These are phyloP conservation scores for Neofusicoccum laricinum DNA, from an alignment of 2,329 filamentous ascomycete genomes.

Conservation along the genomic window DNA sequence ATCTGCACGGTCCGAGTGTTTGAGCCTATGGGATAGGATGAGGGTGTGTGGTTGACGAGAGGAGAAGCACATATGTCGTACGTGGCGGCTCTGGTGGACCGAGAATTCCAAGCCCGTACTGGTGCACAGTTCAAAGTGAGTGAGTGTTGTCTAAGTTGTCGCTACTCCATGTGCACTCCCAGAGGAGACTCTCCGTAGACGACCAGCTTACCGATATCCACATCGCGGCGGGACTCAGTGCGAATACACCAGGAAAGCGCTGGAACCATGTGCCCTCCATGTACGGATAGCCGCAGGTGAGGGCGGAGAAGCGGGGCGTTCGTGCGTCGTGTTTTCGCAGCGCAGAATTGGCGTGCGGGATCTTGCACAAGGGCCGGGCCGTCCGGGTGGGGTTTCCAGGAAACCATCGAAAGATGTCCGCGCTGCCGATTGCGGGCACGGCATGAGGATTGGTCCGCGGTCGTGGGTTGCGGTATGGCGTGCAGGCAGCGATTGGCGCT, in stretches of 20 bases:
- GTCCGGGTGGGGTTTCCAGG: not conserved
- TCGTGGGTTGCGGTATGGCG: not conserved
- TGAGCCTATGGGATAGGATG: not conserved
- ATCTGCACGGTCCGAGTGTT: not conserved
- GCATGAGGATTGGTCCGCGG: not conserved
- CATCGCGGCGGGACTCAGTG: no score
- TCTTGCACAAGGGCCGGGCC: constrained; percentile 10
- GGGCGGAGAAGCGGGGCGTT: not conserved
- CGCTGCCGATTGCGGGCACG: not conserved
- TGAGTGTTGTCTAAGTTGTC: no score
- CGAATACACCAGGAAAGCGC: no score
- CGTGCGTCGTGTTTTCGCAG: not conserved
- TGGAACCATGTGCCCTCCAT: not conserved
- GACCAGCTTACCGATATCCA: no score
- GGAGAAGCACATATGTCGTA: not conserved
- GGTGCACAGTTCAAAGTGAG: no score
- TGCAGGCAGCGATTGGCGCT: not conserved
- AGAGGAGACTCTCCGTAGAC: no score
- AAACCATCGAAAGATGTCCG: not conserved
- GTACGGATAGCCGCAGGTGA: not conserved
- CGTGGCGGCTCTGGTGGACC: not conserved
- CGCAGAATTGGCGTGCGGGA: not conserved
- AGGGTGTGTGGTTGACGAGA: not conserved
- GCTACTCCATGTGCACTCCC: no score
- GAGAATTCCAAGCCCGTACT: no score